Conservation (phyloP, 192 early-diverging fungal species). For the Fimicolochytrium jonesii region DNA sequence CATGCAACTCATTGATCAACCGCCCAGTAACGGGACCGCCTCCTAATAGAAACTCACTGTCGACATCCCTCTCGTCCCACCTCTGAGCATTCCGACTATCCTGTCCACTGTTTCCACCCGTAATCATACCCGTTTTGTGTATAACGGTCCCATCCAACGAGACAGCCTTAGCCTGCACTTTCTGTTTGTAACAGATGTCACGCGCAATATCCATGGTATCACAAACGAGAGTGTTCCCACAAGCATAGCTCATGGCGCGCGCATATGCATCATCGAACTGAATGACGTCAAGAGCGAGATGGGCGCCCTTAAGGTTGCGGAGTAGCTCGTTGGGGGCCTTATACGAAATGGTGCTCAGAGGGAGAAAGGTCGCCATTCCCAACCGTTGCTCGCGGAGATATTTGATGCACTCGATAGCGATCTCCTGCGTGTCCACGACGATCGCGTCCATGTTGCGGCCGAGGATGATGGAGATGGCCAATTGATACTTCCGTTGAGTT, state of each 20-base stretch:
- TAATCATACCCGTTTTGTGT: conserved; percentile 95
- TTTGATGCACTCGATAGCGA: conserved; percentile 93
- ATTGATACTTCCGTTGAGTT: conserved; percentile 86
- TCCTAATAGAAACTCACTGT: too few relatives aligned
- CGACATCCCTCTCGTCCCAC: conserved; percentile 89
- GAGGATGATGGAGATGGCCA: conserved; percentile 79
- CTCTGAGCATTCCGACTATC: conserved; percentile 49
- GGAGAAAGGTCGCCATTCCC: conserved; percentile 92
- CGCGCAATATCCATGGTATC: conserved; percentile 83
- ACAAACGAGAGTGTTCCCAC: conserved; percentile 88
- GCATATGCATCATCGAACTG: conserved; percentile 72
- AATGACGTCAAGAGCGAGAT: conserved; percentile 91
- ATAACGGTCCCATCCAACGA: conserved; percentile 91
- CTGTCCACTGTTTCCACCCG: conserved; percentile 54
- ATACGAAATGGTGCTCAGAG: conserved; percentile 73
- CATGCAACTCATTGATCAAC: too few relatives aligned
- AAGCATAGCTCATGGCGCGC: conserved; percentile 81
- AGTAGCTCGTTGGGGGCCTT: conserved; percentile 78
- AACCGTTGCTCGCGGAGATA: conserved; percentile 88
- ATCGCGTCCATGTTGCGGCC: conserved; percentile 93
- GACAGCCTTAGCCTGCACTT: conserved; percentile 84
- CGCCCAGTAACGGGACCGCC: too few relatives aligned
- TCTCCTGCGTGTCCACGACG: conserved; percentile 87
- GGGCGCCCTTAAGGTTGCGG: conserved; percentile 76
- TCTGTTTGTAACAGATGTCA: conserved; percentile 81